phyloP scores from a whole-genome alignment of 225 moss, liverwort and hornwort genomes.

The Takakia lepidozioides region DNA sequence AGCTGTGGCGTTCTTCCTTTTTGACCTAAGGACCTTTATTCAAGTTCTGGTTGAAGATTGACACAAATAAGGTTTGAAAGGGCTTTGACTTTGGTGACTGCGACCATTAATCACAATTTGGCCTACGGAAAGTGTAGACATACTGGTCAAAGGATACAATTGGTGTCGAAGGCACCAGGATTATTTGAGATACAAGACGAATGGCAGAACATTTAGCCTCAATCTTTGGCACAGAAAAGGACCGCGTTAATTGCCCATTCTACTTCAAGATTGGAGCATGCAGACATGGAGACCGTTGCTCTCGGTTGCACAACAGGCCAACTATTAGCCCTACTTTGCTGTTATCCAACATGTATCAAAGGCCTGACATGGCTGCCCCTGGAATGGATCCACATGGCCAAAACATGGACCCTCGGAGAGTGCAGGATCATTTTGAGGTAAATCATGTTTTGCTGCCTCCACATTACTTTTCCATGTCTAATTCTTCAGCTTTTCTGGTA shows the following conservation, averaged over 20 bases:
- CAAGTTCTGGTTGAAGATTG: no score
- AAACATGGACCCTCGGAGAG: constrained; percentile 19
- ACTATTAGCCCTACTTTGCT: constrained; percentile 24
- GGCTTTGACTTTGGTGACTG: no score
- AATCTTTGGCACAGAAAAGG: constrained; percentile 33
- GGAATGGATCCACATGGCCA: constrained; percentile 24
- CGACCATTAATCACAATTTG: no score
- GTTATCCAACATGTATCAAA: constrained; percentile 34
- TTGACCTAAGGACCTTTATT: no score
- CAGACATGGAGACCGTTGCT: constrained; percentile 30
- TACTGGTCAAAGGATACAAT: no score
- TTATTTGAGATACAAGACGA: no score
- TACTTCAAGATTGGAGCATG: constrained; percentile 38
- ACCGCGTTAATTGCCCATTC: constrained; percentile 30
- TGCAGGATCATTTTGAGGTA: constrained; percentile 33
- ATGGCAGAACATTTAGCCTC: constrained; percentile 37
- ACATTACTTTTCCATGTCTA: no score
- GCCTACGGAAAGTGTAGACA: no score
- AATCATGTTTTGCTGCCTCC: not conserved
- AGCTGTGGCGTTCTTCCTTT: no score
- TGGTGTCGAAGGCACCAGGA: no score
- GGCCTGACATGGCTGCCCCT: constrained; percentile 22
- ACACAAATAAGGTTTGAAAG: no score
- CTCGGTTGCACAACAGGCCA: constrained; percentile 27
- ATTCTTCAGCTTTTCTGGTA: no score